Percentiles rank a stretch among this genome's conserved stretches.
phyloP scores from a whole-genome alignment of 148 eudicot species.

The Rhododendron ferrugineum region DNA sequence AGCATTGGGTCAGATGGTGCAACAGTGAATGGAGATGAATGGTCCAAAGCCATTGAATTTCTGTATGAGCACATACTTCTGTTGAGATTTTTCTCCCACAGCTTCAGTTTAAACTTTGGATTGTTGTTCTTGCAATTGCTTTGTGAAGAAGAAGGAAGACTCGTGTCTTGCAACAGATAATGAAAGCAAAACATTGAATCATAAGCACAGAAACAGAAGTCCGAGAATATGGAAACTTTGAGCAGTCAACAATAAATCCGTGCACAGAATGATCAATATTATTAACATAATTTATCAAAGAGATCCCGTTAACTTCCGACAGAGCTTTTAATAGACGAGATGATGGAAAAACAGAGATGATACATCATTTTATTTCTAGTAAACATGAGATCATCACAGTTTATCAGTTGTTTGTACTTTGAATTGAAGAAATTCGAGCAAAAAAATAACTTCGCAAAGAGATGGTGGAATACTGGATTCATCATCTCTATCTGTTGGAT shows the following conservation, averaged over 20 bases:
- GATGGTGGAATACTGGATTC: conserved; percentile 7
- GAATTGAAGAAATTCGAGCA: conserved; percentile 19
- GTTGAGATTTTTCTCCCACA: neutral
- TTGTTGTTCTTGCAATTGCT: neutral
- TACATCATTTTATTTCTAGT: conserved; percentile 31
- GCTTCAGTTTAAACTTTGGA: too few species aligned
- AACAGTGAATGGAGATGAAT: too few species aligned
- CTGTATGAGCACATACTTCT: too few species aligned
- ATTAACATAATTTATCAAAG: neutral
- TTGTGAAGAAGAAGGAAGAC: neutral
- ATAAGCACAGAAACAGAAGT: neutral
- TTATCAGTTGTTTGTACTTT: conserved; percentile 16
- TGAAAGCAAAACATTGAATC: neutral
- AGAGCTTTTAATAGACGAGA: conserved; percentile 6
- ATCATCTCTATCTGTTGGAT: conserved; percentile 19
- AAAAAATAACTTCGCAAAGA: conserved; percentile 3
- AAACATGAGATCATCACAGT: conserved; percentile 20
- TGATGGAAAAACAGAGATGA: conserved; percentile 8
- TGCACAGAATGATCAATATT: neutral
- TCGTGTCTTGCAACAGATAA: neutral
- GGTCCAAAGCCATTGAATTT: too few species aligned
- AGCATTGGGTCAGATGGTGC: too few species aligned
- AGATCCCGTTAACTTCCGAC: conserved; percentile 1
- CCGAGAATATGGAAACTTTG: neutral
- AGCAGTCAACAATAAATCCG: neutral